Conservation (phyloP, 1,284 basidiomycete genomes). For the Trametes pubescens region DNA sequence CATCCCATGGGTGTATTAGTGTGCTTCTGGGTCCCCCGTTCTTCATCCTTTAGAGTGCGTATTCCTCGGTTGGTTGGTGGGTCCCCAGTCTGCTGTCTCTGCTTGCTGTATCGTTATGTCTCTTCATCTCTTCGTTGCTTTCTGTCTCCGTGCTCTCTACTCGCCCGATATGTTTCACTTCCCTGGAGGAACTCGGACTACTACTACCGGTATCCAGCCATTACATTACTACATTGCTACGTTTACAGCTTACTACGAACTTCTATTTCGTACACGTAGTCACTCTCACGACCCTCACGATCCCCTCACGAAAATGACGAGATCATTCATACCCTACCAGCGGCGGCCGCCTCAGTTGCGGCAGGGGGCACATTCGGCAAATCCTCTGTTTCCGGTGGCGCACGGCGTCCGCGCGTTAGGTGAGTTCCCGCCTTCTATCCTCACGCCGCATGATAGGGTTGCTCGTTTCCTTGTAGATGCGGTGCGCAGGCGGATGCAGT, state of each 20-base stretch:
- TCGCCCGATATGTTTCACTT: constrained; percentile 4
- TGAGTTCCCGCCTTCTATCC: background rate
- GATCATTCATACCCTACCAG: constrained; percentile 1
- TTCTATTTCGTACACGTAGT: constrained; percentile 23
- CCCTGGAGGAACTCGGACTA: constrained; percentile 16
- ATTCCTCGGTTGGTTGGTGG: background rate
- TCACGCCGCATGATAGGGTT: no score
- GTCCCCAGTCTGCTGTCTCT: background rate
- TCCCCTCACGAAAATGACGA: constrained; percentile 20
- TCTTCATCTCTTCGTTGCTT: constrained; percentile 9
- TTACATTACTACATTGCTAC: constrained; percentile 30
- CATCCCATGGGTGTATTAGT: background rate
- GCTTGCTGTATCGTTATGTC: constrained; percentile 32
- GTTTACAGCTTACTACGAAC: constrained; percentile 23
- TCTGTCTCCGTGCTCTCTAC: constrained; percentile 1
- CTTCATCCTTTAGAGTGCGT: background rate
- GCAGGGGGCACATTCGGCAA: background rate
- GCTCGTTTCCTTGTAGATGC: no score
- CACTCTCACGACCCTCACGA: constrained; percentile 24
- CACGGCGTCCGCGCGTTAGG: background rate
- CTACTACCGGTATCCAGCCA: background rate
- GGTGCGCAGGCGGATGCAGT: no score
- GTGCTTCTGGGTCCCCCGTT: background rate
- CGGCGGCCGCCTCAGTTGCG: background rate
- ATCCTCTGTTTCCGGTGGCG: background rate